phyloP scores from a whole-genome alignment of 805 yeast genomes.

The Nakazawaea sp. region DNA sequence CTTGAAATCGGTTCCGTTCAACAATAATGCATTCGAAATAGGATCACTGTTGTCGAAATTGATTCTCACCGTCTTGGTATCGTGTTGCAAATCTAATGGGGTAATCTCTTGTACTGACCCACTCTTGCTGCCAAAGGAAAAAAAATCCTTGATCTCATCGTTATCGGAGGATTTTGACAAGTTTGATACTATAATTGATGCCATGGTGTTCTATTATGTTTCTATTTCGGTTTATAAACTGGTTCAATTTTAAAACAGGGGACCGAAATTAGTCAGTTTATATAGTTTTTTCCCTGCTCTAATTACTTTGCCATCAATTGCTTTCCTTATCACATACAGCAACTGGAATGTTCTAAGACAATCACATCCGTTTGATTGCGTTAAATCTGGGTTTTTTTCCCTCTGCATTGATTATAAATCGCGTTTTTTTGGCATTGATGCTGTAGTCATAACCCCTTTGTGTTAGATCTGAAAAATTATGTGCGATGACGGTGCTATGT shows the following conservation, averaged over 20 bases:
- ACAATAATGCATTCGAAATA: constrained; percentile 6
- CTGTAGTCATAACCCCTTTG: too few species aligned
- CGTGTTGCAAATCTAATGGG: constrained; percentile 5
- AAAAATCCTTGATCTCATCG: constrained; percentile 52
- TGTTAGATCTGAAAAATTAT: too few species aligned
- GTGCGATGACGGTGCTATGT: too few species aligned
- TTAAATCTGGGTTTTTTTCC: too few species aligned
- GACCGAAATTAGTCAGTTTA: not conserved
- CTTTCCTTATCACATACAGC: too few species aligned
- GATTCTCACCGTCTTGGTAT: constrained; percentile 8
- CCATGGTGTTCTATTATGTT: constrained; percentile 2
- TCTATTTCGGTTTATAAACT: not conserved
- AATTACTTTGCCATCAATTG: too few species aligned
- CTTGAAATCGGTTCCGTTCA: constrained; percentile 9
- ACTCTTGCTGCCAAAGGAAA: constrained; percentile 1
- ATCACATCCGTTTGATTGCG: too few species aligned
- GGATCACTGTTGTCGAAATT: not conserved
- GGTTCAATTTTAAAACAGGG: too few species aligned
- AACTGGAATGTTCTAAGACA: too few species aligned
- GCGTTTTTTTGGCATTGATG: too few species aligned
- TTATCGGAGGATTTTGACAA: constrained; percentile 85
- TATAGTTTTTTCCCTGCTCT: not conserved
- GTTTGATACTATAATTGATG: constrained; percentile 12
- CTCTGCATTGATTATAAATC: too few species aligned
- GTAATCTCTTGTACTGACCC: constrained; percentile 6